phyloP scores from a whole-genome alignment of 495 filamentous ascomycete genomes.

The Daldinia grandis region DNA sequence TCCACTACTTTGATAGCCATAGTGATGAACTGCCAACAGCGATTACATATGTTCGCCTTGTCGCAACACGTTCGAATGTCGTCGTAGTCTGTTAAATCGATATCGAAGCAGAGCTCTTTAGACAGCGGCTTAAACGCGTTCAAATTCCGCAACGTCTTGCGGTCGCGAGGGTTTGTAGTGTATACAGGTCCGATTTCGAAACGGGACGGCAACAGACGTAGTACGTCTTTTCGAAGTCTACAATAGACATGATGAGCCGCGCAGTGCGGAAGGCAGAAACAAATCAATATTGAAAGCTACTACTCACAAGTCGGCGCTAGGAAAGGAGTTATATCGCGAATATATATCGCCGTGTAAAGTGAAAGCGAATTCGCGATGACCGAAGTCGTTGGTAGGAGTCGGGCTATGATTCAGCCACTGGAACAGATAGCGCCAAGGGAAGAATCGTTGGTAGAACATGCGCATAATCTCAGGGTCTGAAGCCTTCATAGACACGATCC shows the following conservation, averaged over 20 bases:
- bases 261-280: background rate
- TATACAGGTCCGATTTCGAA: constrained; percentile 99
- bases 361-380: constrained; percentile 93
- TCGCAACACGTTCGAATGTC: constrained; percentile 94
- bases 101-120: constrained; percentile 98
- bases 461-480: constrained; percentile 85
- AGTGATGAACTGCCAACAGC: constrained; percentile 96
- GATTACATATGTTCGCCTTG: constrained; percentile 89
- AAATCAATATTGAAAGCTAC: constrained; percentile 38
- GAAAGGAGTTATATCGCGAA: constrained; percentile 90
- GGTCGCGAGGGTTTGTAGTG: constrained; percentile 89
- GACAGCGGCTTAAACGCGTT: constrained; percentile 75
- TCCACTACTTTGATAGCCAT: constrained; percentile 97
- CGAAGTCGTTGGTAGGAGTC: constrained; percentile 84
- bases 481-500: constrained; percentile 34
- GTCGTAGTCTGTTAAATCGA: constrained; percentile 98
- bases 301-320: constrained; percentile 81
- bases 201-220: constrained; percentile 85
- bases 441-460: constrained; percentile 93
- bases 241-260: constrained; percentile 4
- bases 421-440: constrained; percentile 94
- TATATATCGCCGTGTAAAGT: constrained; percentile 90
- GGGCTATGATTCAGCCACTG: constrained; percentile 98
- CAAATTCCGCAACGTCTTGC: constrained; percentile 83
- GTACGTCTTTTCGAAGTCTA: constrained; percentile 89